Evolutionary conservation across 805 yeast genomes (phyloP).

Genomic region (Suhomyces xylopsoci): DNA sequence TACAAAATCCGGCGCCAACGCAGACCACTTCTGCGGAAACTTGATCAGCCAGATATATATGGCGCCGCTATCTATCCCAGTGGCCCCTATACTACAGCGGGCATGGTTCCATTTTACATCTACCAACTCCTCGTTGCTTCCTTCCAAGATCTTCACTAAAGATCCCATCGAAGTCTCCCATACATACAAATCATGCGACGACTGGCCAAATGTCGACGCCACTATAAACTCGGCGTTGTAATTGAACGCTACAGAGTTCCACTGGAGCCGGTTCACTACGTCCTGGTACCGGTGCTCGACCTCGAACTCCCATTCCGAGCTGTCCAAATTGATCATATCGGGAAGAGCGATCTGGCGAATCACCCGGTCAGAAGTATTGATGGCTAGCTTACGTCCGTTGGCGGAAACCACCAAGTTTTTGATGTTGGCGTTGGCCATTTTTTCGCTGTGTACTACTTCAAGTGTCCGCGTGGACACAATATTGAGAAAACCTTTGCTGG

Average conservation of each 20-base stretch:
- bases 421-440: constrained; percentile 66
- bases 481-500: constrained; percentile 75
- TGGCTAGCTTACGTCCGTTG: constrained; percentile 59
- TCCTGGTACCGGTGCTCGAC: constrained; percentile 84
- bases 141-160: constrained; percentile 84
- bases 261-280: constrained; percentile 80
- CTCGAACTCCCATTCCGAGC: constrained; percentile 50
- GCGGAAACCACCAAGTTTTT: constrained; percentile 62
- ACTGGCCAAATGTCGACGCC: constrained; percentile 79
- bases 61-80: constrained; percentile 81
- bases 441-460: constrained; percentile 45
- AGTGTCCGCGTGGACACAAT: constrained; percentile 35
- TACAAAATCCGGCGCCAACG: constrained; percentile 93
- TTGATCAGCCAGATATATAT: constrained; percentile 79
- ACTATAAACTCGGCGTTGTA: constrained; percentile 77
- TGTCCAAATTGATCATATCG: constrained; percentile 31
- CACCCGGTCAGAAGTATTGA: constrained; percentile 76
- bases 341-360: constrained; percentile 61
- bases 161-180: constrained; percentile 93
- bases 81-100: constrained; percentile 71
- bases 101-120: constrained; percentile 85
- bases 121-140: constrained; percentile 82
- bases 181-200: constrained; percentile 83
- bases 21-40: constrained; percentile 93
- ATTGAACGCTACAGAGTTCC: constrained; percentile 79